phyloP scores from a whole-genome alignment of 2,329 filamentous ascomycete genomes.

The Alternaria ethzedia region DNA sequence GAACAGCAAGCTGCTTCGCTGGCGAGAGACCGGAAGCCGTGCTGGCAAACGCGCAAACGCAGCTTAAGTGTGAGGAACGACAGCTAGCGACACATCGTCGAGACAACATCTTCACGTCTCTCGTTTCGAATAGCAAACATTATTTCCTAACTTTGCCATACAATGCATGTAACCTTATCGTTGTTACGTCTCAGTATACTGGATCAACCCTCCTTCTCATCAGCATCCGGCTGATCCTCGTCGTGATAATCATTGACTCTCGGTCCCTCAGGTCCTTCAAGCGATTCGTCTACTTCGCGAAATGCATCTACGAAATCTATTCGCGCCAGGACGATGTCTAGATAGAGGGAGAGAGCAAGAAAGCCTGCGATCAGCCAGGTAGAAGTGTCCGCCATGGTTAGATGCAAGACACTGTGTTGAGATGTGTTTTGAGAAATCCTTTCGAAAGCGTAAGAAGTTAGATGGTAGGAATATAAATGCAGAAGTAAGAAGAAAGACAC shows the following conservation, averaged over 20 bases:
- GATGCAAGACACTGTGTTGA: accelerated
- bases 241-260: not conserved
- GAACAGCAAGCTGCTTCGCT: not conserved
- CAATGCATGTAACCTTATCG: not conserved
- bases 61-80: not conserved
- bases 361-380: not conserved
- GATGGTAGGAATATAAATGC: not conserved
- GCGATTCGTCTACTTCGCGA: not conserved
- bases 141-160: not conserved
- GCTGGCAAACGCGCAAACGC: not conserved
- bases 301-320: not conserved
- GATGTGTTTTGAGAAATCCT: not conserved
- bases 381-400: not conserved
- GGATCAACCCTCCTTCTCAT: not conserved
- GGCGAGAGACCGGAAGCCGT: not conserved
- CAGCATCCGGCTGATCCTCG: not conserved
- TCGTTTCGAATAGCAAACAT: not conserved
- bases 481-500: not conserved
- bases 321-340: not conserved
- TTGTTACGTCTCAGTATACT: accelerated
- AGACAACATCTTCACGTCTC: not conserved
- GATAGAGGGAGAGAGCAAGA: not conserved
- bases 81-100: not conserved
- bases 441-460: not conserved
- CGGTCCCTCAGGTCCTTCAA: not conserved